Evolutionary conservation across 2,329 filamentous ascomycete genomes (phyloP).

Genomic region (Alternaria gaisen): DNA sequence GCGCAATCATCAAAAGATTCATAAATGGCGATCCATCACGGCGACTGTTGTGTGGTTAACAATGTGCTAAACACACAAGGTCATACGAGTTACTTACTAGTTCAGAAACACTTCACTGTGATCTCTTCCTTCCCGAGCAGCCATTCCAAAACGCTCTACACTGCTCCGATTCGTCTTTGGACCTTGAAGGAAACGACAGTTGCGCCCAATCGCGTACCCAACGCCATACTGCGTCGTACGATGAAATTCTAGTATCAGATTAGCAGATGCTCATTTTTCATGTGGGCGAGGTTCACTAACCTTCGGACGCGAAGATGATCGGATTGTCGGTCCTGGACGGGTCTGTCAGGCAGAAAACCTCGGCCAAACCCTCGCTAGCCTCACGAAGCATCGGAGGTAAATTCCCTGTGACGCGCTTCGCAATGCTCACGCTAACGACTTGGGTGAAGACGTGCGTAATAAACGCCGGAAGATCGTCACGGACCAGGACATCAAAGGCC

Average conservation of each 20-base stretch:
- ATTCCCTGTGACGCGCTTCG: constrained; percentile 72
- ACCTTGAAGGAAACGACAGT: constrained; percentile 81
- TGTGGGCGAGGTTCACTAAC: constrained; percentile 50
- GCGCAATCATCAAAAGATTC: constrained; percentile 79
- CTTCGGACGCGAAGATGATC: constrained; percentile 79
- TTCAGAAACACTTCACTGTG: constrained; percentile 79
- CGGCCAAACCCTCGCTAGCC: constrained; percentile 77
- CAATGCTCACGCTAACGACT: constrained; percentile 74
- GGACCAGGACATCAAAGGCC: constrained; percentile 70
- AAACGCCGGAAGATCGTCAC: constrained; percentile 76
- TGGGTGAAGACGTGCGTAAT: constrained; percentile 74
- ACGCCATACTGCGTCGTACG: constrained; percentile 78
- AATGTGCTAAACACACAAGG: constrained; percentile 11
- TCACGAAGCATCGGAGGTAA: constrained; percentile 70
- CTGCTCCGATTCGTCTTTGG: constrained; percentile 73
- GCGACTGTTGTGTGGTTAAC: constrained; percentile 54
- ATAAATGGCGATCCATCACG: constrained; percentile 81
- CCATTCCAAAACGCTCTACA: constrained; percentile 68
- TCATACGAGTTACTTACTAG: constrained; percentile 60
- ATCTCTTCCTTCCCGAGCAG: constrained; percentile 70
- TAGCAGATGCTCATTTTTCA: constrained; percentile 3
- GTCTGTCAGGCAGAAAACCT: constrained; percentile 80
- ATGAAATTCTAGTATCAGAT: constrained; percentile 68
- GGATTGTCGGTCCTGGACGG: constrained; percentile 77
- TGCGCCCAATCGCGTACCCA: constrained; percentile 76